Percentiles rank a stretch among this genome's conserved stretches.
Evolutionary conservation across 1,139 yeast genomes (phyloP).

Genomic region (Taphrina sp.): DNA sequence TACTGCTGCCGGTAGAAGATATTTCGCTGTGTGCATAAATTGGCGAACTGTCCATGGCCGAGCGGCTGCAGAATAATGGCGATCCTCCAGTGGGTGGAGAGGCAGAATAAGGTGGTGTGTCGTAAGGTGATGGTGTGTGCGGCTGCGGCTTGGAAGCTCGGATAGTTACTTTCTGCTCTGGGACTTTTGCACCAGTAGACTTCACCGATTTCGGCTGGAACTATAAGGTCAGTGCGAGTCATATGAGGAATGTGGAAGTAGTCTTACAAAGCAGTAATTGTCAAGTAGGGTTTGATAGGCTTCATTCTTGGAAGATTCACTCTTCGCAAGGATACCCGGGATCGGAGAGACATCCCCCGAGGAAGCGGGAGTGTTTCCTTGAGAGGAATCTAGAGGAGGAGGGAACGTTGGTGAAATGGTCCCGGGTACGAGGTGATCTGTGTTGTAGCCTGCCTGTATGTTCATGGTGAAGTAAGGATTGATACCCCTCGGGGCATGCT

Average conservation of each 20-base stretch:
- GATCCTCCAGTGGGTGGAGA: background rate
- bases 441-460: background rate
- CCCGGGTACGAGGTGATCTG: background rate
- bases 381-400: conserved; percentile 14
- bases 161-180: background rate
- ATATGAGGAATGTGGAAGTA: background rate
- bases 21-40: background rate
- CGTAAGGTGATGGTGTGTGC: background rate
- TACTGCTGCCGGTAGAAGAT: background rate
- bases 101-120: conserved; percentile 13
- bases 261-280: conserved; percentile 30
- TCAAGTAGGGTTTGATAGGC: conserved; percentile 22
- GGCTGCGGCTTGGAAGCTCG: background rate
- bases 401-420: conserved; percentile 27
- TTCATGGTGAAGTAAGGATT: conserved; percentile 27
- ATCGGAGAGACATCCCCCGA: conserved; percentile 28
- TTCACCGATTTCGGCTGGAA: background rate
- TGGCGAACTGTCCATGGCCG: background rate
- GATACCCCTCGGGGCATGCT: background rate
- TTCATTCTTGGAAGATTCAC: background rate
- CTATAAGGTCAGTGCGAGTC: background rate
- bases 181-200: background rate
- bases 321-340: conserved; percentile 6
- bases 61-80: background rate
- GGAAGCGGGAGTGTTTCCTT: conserved; percentile 15